Evolutionary conservation across 495 filamentous ascomycete species (phyloP), one percentile per base, ranked within the genome.

Genomic region (Cetradonia linearis): DNA sequence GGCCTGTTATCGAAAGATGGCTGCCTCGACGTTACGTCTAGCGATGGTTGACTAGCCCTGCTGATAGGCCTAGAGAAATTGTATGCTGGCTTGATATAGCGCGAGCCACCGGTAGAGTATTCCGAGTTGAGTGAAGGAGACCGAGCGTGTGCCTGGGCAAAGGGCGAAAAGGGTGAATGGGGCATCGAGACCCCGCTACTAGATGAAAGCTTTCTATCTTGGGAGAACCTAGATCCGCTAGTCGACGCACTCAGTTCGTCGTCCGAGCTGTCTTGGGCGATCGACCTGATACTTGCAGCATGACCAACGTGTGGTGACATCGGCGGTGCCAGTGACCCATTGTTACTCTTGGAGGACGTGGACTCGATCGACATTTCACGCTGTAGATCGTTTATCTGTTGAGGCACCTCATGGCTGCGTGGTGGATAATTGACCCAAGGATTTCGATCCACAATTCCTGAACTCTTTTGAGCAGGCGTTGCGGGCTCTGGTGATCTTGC

Each of bases 41-140:
- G 62, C 11, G 73, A 83, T 16, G 88, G 79, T 50, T 81, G 83
- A 58, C 84, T 86, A 10, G 86, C 83, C 62, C 89, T 80, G 71
- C 93, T 96, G 33, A 93, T 64, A 3, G 93, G 93, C 8, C 93
- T 78, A 3, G 93, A 96, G 71, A 97, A 97, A 70, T 97, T 98
- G 69, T 91, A 92, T 2, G 86, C 78, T 2, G 88, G 87, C 34
- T 86, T 82, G 2, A 85, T 81, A 34, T 87, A 75, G 23, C 76
- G 72, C n/a, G 76, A 75, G 20, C 85, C 82, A n/a, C 72, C 74
- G 54, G 74, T 71, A 0, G 86, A 87, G 36, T 80, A 80, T 55
- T 95, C 89, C 2, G 91, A 96, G 64, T 82, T 85, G 46, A 91
- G 73, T 0, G 90, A 95, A 6, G 89, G 89, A 13, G 91, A 94